phyloP scores from a whole-genome alignment of 2,329 filamentous ascomycete species.

The Magnaporthales sp. region DNA sequence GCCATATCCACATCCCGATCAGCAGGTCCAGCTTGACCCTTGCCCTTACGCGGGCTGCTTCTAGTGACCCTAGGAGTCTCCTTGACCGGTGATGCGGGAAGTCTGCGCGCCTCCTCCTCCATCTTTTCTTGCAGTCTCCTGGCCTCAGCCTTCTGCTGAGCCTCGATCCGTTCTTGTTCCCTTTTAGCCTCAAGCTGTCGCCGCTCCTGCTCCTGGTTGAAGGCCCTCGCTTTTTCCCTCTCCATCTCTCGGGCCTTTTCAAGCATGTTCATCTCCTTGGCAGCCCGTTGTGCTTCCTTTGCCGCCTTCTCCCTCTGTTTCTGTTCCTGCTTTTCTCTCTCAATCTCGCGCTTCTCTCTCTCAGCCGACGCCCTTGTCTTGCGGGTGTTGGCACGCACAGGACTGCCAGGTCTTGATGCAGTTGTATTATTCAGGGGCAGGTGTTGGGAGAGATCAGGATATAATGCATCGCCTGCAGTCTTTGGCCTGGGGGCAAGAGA shows the following conservation, averaged over 20 bases:
- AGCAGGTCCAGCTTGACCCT: slow-evolving; percentile 25
- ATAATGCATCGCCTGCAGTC: slow-evolving; percentile 25
- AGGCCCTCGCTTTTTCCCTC: slow-evolving; percentile 55
- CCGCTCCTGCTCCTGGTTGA: slow-evolving; percentile 49
- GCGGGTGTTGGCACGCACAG: slow-evolving; percentile 31
- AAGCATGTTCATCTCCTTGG: slow-evolving; percentile 52
- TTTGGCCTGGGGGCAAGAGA: slow-evolving; percentile 26
- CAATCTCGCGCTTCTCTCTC: slow-evolving; percentile 43
- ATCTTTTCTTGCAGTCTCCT: slow-evolving; percentile 8
- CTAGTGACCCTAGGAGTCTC: slow-evolving; percentile 35
- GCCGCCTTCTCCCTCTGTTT: slow-evolving; percentile 52
- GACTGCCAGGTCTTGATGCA: slow-evolving; percentile 29
- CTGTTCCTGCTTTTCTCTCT: slow-evolving; percentile 24
- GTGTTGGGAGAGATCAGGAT: slow-evolving; percentile 37
- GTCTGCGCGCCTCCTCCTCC: slow-evolving; percentile 13
- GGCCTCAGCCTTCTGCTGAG: slow-evolving; percentile 11
- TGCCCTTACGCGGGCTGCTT: slow-evolving; percentile 43
- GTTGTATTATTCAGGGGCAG: slow-evolving; percentile 8
- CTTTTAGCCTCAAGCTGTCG: slow-evolving; percentile 44
- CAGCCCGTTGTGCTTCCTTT: slow-evolving; percentile 53
- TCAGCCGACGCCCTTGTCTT: slow-evolving; percentile 51
- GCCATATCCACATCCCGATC: slow-evolving; percentile 45
- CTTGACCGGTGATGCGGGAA: slow-evolving; percentile 23
- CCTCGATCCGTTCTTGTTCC: slow-evolving; percentile 32
- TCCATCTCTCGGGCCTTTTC: slow-evolving; percentile 66